Conservation (phyloP, 495 filamentous ascomycete species). For the Darksidea phi region DNA sequence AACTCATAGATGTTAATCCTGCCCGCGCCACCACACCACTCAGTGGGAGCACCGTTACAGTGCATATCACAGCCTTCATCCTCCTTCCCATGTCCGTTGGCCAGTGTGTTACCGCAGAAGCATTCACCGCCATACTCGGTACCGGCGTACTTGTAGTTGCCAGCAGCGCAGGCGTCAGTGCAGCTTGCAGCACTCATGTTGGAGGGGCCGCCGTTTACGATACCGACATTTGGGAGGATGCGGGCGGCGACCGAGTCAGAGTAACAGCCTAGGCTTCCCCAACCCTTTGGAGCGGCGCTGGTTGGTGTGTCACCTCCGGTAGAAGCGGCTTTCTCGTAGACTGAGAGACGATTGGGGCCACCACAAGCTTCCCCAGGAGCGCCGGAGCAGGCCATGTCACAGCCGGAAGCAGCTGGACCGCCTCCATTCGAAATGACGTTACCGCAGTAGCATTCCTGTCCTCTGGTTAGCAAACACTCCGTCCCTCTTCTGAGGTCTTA, state of each 20-base stretch:
- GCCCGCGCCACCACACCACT: slow-evolving; percentile 18
- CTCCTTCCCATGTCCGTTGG: neutral
- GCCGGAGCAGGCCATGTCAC: slow-evolving; percentile 16
- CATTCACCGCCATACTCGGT: slow-evolving; percentile 21
- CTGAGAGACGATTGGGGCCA: slow-evolving; percentile 7
- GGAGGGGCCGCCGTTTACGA: slow-evolving; percentile 10
- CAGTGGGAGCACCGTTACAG: slow-evolving; percentile 12
- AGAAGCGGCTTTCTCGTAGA: slow-evolving; percentile 9
- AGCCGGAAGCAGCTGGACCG: slow-evolving; percentile 3
- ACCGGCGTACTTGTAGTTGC: slow-evolving; percentile 18
- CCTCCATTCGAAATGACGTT: neutral
- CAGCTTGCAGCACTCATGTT: slow-evolving; percentile 6
- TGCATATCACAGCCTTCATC: slow-evolving; percentile 21
- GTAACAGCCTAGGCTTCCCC: slow-evolving; percentile 9
- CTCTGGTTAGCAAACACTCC: neutral
- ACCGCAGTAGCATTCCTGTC: slow-evolving; percentile 7
- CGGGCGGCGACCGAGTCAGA: slow-evolving; percentile 4
- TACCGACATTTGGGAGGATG: slow-evolving; percentile 1
- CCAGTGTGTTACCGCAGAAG: slow-evolving; percentile 18
- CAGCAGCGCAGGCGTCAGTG: slow-evolving; percentile 1
- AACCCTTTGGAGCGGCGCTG: neutral
- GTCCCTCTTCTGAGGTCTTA: neutral
- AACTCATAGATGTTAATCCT: slow-evolving; percentile 20
- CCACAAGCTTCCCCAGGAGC: slow-evolving; percentile 19
- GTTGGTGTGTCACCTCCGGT: neutral